Conservation (phyloP, 176 grass and related monocot genomes). For the Oryza nivara region DNA sequence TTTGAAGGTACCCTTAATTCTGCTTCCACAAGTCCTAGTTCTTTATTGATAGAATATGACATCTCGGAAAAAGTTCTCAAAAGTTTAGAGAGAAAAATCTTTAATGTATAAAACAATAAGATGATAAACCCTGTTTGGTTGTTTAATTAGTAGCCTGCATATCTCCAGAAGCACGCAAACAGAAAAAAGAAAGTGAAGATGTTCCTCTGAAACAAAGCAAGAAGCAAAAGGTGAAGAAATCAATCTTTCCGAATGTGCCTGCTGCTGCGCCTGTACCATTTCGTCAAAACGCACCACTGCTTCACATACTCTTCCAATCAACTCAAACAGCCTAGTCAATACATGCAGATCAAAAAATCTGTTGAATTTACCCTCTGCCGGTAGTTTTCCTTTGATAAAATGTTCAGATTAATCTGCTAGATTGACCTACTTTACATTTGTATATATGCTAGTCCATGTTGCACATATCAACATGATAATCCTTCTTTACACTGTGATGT, state of each 20-base stretch:
- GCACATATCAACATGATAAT: too few relatives aligned
- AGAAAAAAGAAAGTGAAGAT: background rate
- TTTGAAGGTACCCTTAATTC: background rate
- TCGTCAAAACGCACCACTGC: background rate
- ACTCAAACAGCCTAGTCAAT: too few relatives aligned
- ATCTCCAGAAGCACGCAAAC: background rate
- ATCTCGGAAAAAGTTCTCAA: too few relatives aligned
- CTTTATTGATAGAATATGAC: background rate
- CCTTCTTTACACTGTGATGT: too few relatives aligned
- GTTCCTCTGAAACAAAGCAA: background rate
- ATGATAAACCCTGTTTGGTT: background rate
- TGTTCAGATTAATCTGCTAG: too few relatives aligned
- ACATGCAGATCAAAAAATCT: too few relatives aligned
- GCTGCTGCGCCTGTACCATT: background rate
- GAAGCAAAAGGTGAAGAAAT: background rate
- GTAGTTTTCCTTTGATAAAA: too few relatives aligned
- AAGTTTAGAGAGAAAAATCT: background rate
- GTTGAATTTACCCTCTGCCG: too few relatives aligned
- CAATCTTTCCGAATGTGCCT: background rate
- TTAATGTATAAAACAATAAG: background rate
- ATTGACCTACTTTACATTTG: too few relatives aligned
- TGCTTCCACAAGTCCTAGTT: background rate
- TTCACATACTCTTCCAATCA: too few relatives aligned
- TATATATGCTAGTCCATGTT: too few relatives aligned
- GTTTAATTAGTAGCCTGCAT: background rate